phyloP scores from a whole-genome alignment of 2,329 filamentous ascomycete genomes.

The Dothistroma septosporum region DNA sequence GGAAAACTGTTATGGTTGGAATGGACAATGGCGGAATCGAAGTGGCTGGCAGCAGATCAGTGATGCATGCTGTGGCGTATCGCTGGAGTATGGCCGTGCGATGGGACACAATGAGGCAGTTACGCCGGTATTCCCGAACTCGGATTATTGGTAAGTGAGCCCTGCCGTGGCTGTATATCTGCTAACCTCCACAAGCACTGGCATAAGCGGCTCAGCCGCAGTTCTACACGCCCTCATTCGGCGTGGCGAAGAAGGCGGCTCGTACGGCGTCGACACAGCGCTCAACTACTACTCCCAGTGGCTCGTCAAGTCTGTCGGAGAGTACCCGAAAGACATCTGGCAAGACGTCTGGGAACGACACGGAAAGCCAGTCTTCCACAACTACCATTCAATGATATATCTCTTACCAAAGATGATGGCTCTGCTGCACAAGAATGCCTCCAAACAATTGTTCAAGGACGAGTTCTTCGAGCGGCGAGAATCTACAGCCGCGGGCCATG shows the following conservation, averaged over 20 bases:
- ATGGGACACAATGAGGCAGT: constrained; percentile 23
- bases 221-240: constrained; percentile 25
- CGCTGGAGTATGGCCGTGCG: constrained; percentile 13
- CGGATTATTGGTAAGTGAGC: constrained; percentile 21
- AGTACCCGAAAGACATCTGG: constrained; percentile 40
- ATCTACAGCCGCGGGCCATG: constrained; percentile 37
- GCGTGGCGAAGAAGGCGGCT: constrained; percentile 26
- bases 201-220: constrained; percentile 20
- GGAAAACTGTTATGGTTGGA: constrained; percentile 54
- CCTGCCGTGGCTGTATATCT: background rate
- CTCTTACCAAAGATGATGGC: constrained; percentile 40
- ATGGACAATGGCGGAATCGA: constrained; percentile 46
- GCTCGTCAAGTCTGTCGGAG: constrained; percentile 27
- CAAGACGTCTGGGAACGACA: constrained; percentile 46
- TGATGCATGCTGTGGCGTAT: constrained; percentile 36
- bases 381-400: constrained; percentile 49
- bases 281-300: constrained; percentile 31
- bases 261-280: constrained; percentile 23
- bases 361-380: constrained; percentile 47
- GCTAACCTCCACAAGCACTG: constrained; percentile 17
- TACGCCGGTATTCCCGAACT: constrained; percentile 25
- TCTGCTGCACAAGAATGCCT: constrained; percentile 40
- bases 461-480: constrained; percentile 48
- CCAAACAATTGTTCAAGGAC: constrained; percentile 42
- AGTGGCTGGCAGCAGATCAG: constrained; percentile 54